These are phyloP conservation scores for Nakazawaea wyomingensis DNA, from an alignment of 805 yeast species.

Conservation along the genomic window DNA sequence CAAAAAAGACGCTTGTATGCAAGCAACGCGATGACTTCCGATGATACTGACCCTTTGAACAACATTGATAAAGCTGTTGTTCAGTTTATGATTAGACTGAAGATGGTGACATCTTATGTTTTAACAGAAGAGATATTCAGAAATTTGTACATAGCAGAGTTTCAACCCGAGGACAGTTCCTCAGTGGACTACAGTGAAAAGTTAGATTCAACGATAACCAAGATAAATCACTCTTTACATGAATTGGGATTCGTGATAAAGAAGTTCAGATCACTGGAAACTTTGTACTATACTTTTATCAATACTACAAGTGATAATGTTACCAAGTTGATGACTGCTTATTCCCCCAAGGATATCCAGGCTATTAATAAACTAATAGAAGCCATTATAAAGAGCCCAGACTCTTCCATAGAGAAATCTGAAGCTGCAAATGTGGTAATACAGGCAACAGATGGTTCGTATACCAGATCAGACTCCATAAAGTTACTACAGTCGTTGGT, in stretches of 20 bases:
- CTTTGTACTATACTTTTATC: slow-evolving; percentile 33
- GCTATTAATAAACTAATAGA: slow-evolving; percentile 43
- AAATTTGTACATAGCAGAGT: slow-evolving; percentile 1
- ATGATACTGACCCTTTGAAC: not conserved
- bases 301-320: slow-evolving; percentile 36
- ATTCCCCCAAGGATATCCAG: slow-evolving; percentile 33
- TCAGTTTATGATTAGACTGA: slow-evolving; percentile 16
- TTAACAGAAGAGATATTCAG: slow-evolving; percentile 11
- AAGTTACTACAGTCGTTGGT: slow-evolving; percentile 34
- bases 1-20: no score
- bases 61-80: slow-evolving; percentile 15
- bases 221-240: slow-evolving; percentile 25
- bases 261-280: slow-evolving; percentile 30
- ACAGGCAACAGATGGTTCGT: slow-evolving; percentile 17
- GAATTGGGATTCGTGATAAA: slow-evolving; percentile 39
- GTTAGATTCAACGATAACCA: slow-evolving; percentile 15
- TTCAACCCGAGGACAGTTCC: not conserved
- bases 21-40: not conserved
- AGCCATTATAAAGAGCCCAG: slow-evolving; percentile 26
- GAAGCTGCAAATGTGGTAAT: slow-evolving; percentile 29
- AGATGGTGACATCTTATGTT: slow-evolving; percentile 4
- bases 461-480: slow-evolving; percentile 35
- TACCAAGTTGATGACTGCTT: slow-evolving; percentile 30
- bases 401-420: slow-evolving; percentile 27
- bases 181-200: slow-evolving; percentile 2